A percentile compares a stretch with the other conserved stretches of the same genome.
phyloP scores from a whole-genome alignment of 2,329 filamentous ascomycete genomes.

The Calonectria pteridis region DNA sequence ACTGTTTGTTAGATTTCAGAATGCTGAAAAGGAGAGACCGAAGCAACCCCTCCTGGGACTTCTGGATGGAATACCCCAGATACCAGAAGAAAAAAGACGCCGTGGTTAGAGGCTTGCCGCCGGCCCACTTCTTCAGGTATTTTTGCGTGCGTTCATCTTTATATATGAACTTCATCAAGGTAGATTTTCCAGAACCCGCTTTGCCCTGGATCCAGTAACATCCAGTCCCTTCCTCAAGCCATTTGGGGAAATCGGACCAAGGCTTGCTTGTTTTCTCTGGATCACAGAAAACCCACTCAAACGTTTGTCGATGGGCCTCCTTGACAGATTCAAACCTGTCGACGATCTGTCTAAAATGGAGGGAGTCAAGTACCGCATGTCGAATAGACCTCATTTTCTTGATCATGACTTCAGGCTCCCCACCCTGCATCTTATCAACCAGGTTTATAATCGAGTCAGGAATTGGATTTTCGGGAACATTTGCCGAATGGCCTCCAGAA shows the following conservation, averaged over 20 bases:
- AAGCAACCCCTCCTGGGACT: background rate
- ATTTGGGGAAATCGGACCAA: background rate
- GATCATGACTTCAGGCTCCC: background rate
- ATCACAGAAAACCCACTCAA: background rate
- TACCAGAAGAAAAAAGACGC: background rate
- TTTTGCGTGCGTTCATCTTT: background rate
- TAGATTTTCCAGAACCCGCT: background rate
- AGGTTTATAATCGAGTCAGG: background rate
- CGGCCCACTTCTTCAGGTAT: background rate
- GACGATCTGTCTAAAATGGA: background rate
- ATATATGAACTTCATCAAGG: background rate
- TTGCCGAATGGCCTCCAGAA: background rate
- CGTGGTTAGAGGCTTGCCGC: background rate
- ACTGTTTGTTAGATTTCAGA: background rate
- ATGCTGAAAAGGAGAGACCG: background rate
- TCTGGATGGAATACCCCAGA: background rate
- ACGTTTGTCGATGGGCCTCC: background rate
- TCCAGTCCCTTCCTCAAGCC: background rate
- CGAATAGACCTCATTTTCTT: background rate
- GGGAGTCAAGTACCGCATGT: background rate
- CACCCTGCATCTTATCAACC: background rate
- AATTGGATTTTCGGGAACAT: background rate
- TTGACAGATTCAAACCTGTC: background rate
- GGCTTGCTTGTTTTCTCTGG: background rate
- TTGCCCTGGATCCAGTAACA: background rate